Conservation (phyloP, 2,329 filamentous ascomycete species). For the Drechmeria coniospora region DNA sequence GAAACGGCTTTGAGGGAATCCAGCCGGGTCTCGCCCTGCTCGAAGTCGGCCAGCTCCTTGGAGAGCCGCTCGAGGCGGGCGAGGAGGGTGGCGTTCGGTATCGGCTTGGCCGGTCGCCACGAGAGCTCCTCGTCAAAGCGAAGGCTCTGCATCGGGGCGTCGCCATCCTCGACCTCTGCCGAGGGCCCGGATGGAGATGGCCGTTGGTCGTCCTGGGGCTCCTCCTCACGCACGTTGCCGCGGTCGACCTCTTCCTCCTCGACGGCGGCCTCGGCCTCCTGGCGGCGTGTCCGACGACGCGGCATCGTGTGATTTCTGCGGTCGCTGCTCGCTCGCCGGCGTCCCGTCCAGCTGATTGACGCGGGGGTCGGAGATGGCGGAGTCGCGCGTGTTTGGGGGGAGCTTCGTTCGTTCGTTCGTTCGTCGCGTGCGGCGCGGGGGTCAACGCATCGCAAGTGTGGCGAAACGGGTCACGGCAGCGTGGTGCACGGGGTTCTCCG, state of each 20-base stretch:
- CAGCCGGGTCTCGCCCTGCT: constrained; percentile 72
- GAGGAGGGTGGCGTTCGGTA: constrained; percentile 68
- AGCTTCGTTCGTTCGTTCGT: constrained; percentile 6
- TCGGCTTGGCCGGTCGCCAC: constrained; percentile 84
- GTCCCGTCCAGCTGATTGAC: constrained; percentile 1
- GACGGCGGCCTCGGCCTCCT: constrained; percentile 2
- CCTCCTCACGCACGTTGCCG: constrained; percentile 3
- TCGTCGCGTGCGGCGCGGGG: constrained; percentile 7
- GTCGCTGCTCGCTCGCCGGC: too few relatives aligned
- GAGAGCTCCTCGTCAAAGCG: constrained; percentile 75
- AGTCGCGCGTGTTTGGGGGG: too few relatives aligned
- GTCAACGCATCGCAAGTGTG: constrained; percentile 11
- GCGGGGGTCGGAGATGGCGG: constrained; percentile 1
- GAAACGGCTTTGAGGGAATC: constrained; percentile 75
- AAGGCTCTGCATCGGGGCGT: constrained; percentile 35
- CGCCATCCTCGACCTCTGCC: too few relatives aligned
- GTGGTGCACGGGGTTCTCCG: too few relatives aligned
- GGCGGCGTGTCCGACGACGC: constrained; percentile 2
- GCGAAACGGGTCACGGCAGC: constrained; percentile 4
- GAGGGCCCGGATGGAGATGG: too few relatives aligned
- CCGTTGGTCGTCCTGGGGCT: constrained; percentile 7
- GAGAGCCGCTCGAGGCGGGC: constrained; percentile 66
- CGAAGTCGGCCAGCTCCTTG: constrained; percentile 69
- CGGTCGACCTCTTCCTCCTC: constrained; percentile 5
- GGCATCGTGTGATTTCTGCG: too few relatives aligned